Evolutionary conservation across 352 stramenopile genomes (phyloP).

Genomic region (Phytophthora hybrid): DNA sequence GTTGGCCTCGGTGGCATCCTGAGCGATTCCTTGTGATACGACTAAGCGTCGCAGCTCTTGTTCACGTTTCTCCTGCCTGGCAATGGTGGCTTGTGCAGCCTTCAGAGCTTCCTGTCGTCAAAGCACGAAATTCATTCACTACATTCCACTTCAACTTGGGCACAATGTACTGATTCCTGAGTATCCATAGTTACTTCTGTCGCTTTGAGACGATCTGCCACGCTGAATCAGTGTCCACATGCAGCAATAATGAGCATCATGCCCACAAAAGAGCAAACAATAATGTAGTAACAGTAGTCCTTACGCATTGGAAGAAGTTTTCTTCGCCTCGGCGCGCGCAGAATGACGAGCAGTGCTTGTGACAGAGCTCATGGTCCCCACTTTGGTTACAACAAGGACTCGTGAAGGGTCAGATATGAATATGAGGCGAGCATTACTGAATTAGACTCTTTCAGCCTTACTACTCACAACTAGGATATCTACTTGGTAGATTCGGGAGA

Average conservation of each 20-base stretch:
- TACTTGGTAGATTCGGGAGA: constrained; percentile 15
- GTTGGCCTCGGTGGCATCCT: constrained; percentile 42
- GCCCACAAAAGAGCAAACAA: neutral
- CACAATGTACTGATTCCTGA: neutral
- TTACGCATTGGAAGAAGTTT: constrained; percentile 44
- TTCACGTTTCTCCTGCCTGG: constrained; percentile 67
- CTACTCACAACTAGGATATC: neutral
- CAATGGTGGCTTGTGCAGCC: constrained; percentile 65
- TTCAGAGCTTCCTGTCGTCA: constrained; percentile 54
- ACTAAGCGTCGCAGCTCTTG: constrained; percentile 65
- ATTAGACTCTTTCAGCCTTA: constrained; percentile 11
- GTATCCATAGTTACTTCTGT: constrained; percentile 48
- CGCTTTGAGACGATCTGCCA: constrained; percentile 57
- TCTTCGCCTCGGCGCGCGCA: constrained; percentile 47
- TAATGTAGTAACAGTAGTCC: neutral
- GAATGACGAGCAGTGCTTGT: constrained; percentile 17
- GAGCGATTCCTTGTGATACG: constrained; percentile 47
- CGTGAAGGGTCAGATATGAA: constrained; percentile 32
- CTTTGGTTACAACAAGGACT: constrained; percentile 20
- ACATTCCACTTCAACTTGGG: neutral
- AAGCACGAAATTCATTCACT: constrained; percentile 11
- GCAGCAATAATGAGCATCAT: neutral
- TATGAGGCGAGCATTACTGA: neutral
- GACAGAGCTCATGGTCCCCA: constrained; percentile 22
- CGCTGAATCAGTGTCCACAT: constrained; percentile 28